A percentile compares a stretch with the other conserved stretches of the same genome.
Conservation (phyloP, 2,329 filamentous ascomycete species). For the Aspergillus sp. region DNA sequence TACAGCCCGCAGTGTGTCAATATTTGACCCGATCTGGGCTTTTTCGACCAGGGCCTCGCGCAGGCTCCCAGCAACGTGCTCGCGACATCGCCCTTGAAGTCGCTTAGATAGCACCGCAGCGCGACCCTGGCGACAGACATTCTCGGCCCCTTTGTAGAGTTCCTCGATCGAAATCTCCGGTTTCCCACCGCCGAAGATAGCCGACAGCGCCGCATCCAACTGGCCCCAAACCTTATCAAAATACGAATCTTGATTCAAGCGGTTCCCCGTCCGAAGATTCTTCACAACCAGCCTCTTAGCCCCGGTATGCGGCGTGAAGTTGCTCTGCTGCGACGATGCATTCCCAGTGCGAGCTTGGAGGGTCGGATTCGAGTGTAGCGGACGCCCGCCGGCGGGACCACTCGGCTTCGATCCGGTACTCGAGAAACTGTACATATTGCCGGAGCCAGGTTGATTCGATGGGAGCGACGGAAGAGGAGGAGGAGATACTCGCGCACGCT, state of each 20-base stretch:
- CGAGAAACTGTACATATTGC: conserved; percentile 61
- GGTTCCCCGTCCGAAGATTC: conserved; percentile 74
- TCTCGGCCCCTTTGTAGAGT: conserved; percentile 88
- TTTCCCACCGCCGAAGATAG: conserved; percentile 70
- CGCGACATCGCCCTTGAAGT: conserved; percentile 68
- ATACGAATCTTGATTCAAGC: conserved; percentile 73
- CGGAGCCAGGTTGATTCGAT: conserved; percentile 33
- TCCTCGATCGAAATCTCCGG: conserved; percentile 80
- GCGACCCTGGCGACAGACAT: conserved; percentile 79
- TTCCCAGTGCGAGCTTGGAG: conserved; percentile 34
- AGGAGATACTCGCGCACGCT: conserved; percentile 42
- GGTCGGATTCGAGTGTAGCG: conserved; percentile 32
- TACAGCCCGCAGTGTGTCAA: conserved; percentile 67
- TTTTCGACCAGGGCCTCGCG: conserved; percentile 62
- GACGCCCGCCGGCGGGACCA: conserved; percentile 49
- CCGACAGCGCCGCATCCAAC: conserved; percentile 71
- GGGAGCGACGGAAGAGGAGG: conserved; percentile 19
- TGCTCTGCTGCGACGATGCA: conserved; percentile 41
- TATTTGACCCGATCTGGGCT: conserved; percentile 58
- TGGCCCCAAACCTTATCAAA: conserved; percentile 76
- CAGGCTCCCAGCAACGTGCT: conserved; percentile 63
- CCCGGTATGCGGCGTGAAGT: conserved; percentile 74
- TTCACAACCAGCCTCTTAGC: conserved; percentile 91
- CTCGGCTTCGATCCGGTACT: conserved; percentile 46
- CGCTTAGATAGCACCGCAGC: conserved; percentile 69